These are phyloP conservation scores for Fraxinus albicans DNA, from an alignment of 305 asterid species.

Conservation along the genomic window DNA sequence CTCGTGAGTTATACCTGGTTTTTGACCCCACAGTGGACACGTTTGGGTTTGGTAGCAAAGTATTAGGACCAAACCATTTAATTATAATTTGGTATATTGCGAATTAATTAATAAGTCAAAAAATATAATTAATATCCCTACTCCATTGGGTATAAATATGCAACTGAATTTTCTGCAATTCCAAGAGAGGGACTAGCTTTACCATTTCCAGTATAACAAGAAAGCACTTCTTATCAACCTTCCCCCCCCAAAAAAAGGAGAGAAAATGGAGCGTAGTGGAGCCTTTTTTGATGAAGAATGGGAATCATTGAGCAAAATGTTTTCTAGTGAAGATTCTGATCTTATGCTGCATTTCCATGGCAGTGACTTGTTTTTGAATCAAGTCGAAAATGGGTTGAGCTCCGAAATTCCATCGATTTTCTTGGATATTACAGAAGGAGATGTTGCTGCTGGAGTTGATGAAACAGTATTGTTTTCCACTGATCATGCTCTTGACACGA, in stretches of 20 bases:
- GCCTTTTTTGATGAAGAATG: conserved; percentile 66
- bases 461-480: conserved; percentile 20
- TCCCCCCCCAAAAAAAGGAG: not conserved
- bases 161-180: conserved; percentile 19
- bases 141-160: conserved; percentile 48
- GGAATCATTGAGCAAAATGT: conserved; percentile 60
- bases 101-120: conserved; percentile 25
- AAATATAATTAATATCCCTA: not conserved
- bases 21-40: conserved; percentile 52
- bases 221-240: not conserved
- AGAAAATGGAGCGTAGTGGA: conserved; percentile 50
- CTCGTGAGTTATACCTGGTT: conserved; percentile 59
- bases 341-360: conserved; percentile 30
- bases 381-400: not conserved
- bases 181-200: not conserved
- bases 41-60: conserved; percentile 44
- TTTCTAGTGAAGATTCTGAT: conserved; percentile 45
- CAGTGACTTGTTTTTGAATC: conserved; percentile 17
- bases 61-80: conserved; percentile 26
- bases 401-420: conserved; percentile 19
- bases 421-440: conserved; percentile 23
- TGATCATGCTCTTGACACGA: conserved; percentile 12
- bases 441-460: conserved; percentile 11
- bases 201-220: conserved; percentile 11
- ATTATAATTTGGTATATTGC: conserved; percentile 13